phyloP scores from a whole-genome alignment of 1,284 basidiomycete species.

The Ceratobasidium sp. region DNA sequence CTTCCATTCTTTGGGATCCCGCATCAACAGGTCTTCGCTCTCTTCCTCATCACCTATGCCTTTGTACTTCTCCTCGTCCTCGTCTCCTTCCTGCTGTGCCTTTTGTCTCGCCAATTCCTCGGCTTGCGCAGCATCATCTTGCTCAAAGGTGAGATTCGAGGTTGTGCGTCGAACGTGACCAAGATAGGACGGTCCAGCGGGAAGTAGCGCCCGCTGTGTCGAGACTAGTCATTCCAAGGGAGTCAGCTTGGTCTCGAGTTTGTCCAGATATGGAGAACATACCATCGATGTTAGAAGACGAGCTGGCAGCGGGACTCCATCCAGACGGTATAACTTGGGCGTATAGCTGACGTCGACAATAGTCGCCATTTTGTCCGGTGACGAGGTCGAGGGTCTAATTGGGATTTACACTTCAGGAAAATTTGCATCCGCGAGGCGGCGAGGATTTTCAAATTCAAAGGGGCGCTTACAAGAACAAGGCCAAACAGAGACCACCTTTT shows the following conservation, averaged over 20 bases:
- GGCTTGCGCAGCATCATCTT: constrained; percentile 70
- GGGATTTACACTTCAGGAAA: constrained; percentile 13
- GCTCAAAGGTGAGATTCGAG: constrained; percentile 78
- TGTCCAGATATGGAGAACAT: constrained; percentile 46
- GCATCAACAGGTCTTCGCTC: constrained; percentile 68
- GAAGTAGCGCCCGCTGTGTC: constrained; percentile 61
- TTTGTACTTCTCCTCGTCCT: constrained; percentile 74
- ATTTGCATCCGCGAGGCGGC: constrained; percentile 27
- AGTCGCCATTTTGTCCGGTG: constrained; percentile 20
- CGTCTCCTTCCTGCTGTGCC: constrained; percentile 61
- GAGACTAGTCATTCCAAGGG: neutral
- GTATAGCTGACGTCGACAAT: constrained; percentile 33
- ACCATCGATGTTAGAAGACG: constrained; percentile 21
- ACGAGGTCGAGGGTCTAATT: constrained; percentile 27
- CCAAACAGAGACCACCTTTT: no score
- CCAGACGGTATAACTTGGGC: constrained; percentile 22
- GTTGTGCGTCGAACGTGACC: constrained; percentile 78
- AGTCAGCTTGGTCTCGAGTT: neutral
- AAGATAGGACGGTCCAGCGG: constrained; percentile 85
- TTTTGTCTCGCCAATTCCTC: constrained; percentile 58
- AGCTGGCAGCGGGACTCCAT: constrained; percentile 30
- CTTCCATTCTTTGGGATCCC: constrained; percentile 99
- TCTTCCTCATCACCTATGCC: constrained; percentile 95
- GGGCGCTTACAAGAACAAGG: no score
- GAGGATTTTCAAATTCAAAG: no score